phyloP scores from a whole-genome alignment of 1,284 basidiomycete species.

The Mycosarcoma mackinlayi region DNA sequence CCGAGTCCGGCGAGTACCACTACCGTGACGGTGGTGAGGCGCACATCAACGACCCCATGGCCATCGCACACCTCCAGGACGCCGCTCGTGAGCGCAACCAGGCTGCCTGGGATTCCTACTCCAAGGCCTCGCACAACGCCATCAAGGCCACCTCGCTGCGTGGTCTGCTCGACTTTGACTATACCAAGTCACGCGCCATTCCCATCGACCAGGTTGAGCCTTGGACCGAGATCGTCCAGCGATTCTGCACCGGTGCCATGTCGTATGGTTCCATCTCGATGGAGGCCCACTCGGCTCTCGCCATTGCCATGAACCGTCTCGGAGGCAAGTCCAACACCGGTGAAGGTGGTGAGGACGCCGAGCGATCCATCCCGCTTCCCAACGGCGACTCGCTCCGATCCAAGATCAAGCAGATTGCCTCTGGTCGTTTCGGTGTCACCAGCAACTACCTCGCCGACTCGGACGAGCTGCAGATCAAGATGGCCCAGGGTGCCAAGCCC shows the following conservation, averaged over 20 bases:
- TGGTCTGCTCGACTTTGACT: slow-evolving; percentile 64
- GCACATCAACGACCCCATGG: slow-evolving; percentile 64
- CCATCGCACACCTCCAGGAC: slow-evolving; percentile 65
- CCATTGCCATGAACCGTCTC: slow-evolving; percentile 66
- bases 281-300: slow-evolving; percentile 64
- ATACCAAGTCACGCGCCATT: slow-evolving; percentile 58
- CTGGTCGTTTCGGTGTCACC: slow-evolving; percentile 66
- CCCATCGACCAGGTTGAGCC: slow-evolving; percentile 67
- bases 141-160: slow-evolving; percentile 62
- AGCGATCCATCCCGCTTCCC: slow-evolving; percentile 65
- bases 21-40: slow-evolving; percentile 65
- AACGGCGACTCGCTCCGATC: slow-evolving; percentile 66
- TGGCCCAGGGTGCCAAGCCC: slow-evolving; percentile 67
- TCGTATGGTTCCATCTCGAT: slow-evolving; percentile 67
- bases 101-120: slow-evolving; percentile 61
- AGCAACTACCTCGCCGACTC: slow-evolving; percentile 64
- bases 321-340: slow-evolving; percentile 67
- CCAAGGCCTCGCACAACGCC: slow-evolving; percentile 61
- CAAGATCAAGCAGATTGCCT: slow-evolving; percentile 67
- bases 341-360: slow-evolving; percentile 66
- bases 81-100: slow-evolving; percentile 64
- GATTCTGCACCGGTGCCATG: slow-evolving; percentile 67
- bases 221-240: slow-evolving; percentile 67
- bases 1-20: slow-evolving; percentile 66
- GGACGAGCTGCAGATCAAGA: slow-evolving; percentile 67